Evolutionary conservation across 306 rosid species (phyloP).

Genomic region (Arachis stenosperma): DNA sequence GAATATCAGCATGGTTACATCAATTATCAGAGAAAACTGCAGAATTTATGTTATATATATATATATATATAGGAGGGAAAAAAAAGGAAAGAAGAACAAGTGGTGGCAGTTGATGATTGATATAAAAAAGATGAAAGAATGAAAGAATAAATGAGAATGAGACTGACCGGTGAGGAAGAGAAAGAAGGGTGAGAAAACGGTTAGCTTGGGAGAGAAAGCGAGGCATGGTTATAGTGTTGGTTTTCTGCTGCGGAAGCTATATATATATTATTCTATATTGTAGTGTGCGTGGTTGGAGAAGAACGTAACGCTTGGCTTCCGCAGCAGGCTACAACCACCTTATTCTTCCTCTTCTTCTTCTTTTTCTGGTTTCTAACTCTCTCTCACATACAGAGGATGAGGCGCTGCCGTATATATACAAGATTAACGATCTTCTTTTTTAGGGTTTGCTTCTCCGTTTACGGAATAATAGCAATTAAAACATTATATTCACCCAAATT

Average conservation of each 20-base stretch:
- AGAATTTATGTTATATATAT: not conserved
- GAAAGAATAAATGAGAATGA: not conserved
- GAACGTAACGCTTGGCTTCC: not conserved
- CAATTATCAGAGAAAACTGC: not conserved
- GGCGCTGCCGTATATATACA: no score
- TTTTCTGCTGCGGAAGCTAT: constrained; percentile 26
- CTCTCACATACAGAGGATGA: not conserved
- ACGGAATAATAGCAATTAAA: no score
- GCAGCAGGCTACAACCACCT: constrained; percentile 8
- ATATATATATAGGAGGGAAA: not conserved
- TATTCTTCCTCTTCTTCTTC: no score
- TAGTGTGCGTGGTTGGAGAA: not conserved
- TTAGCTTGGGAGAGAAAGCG: constrained; percentile 21
- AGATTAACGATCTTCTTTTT: no score
- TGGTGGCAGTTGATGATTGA: not conserved
- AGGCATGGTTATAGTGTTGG: constrained; percentile 4
- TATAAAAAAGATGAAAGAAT: no score
- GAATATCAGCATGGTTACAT: no score
- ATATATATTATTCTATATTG: no score
- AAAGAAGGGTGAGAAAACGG: not conserved
- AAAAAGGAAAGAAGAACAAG: not conserved
- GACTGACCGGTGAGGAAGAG: constrained; percentile 21
- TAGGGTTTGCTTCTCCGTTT: no score
- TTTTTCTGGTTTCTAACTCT: not conserved
- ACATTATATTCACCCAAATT: no score